Evolutionary conservation across 129 eudicot species (phyloP).

Genomic region (Tagetes erecta): DNA sequence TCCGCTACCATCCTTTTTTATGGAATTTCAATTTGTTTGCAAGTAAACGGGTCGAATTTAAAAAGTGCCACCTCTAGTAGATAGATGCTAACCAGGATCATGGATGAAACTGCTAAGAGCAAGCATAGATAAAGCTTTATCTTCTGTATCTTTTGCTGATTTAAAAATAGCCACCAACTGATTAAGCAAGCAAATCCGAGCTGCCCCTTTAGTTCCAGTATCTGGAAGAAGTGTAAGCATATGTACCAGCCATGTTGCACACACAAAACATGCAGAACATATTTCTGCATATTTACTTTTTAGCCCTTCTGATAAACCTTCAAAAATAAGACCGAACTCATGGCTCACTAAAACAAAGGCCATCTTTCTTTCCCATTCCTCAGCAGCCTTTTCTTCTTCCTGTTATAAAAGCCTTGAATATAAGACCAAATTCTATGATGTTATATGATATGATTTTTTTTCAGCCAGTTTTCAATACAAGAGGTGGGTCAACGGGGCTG

Average conservation of each 20-base stretch:
- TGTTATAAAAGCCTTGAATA: constrained; percentile 1
- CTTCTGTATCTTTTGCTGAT: constrained; percentile 61
- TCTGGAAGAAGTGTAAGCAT: constrained; percentile 74
- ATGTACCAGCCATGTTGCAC: constrained; percentile 84
- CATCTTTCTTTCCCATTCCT: constrained; percentile 72
- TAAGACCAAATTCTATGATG: neutral
- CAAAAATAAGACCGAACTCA: constrained; percentile 76
- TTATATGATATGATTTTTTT: neutral
- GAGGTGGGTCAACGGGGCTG: neutral
- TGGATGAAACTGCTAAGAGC: constrained; percentile 67
- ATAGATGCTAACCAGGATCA: constrained; percentile 58
- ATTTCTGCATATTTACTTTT: constrained; percentile 69
- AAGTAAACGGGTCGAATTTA: neutral
- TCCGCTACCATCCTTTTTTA: neutral
- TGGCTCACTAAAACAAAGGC: constrained; percentile 79
- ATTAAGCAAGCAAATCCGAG: constrained; percentile 67
- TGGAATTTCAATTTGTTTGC: neutral
- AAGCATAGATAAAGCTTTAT: constrained; percentile 73
- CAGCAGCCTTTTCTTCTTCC: constrained; percentile 76
- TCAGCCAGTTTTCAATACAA: neutral
- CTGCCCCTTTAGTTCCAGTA: constrained; percentile 75
- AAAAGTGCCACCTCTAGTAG: neutral
- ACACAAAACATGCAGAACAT: constrained; percentile 54
- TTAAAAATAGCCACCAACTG: constrained; percentile 64
- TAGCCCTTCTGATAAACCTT: constrained; percentile 72